Conservation (phyloP, 306 rosid species). For the Corylus heterophylla region DNA sequence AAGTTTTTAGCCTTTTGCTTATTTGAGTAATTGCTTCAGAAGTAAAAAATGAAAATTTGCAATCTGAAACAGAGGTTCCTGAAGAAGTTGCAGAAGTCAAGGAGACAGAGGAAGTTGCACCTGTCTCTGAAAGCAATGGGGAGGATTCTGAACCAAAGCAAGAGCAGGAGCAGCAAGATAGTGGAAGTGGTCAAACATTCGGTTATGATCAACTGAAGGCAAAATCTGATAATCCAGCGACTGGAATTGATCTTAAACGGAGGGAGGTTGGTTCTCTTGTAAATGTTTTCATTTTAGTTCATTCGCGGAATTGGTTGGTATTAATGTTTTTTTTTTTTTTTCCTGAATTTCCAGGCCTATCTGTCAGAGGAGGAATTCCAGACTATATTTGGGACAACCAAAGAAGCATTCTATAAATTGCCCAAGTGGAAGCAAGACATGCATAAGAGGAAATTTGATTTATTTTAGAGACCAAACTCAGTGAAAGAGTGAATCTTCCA, state of each 20-base stretch:
- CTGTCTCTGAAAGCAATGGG: slow-evolving; percentile 48
- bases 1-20: slow-evolving; percentile 26
- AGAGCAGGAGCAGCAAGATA: slow-evolving; percentile 45
- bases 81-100: slow-evolving; percentile 62
- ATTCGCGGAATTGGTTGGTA: slow-evolving; percentile 5
- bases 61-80: slow-evolving; percentile 55
- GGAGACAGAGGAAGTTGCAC: slow-evolving; percentile 53
- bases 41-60: slow-evolving; percentile 53
- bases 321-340: slow-evolving; percentile 23
- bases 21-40: slow-evolving; percentile 41
- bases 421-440: slow-evolving; percentile 99
- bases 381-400: slow-evolving; percentile 63
- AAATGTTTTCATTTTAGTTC: slow-evolving; percentile 14
- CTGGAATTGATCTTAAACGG: slow-evolving; percentile 85
- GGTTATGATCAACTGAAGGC: slow-evolving; percentile 87
- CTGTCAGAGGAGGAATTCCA: slow-evolving; percentile 82
- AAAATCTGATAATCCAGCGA: slow-evolving; percentile 71
- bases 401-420: slow-evolving; percentile 78
- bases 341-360: slow-evolving; percentile 60
- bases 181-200: slow-evolving; percentile 46
- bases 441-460: slow-evolving; percentile 85
- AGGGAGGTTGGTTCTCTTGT: slow-evolving; percentile 71
- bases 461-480: slow-evolving; percentile 52
- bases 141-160: slow-evolving; percentile 58
- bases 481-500: slow-evolving; percentile 26